Evolutionary conservation across 768 basidiomycete genomes (phyloP).

Genomic region (Tricholoma terreum): DNA sequence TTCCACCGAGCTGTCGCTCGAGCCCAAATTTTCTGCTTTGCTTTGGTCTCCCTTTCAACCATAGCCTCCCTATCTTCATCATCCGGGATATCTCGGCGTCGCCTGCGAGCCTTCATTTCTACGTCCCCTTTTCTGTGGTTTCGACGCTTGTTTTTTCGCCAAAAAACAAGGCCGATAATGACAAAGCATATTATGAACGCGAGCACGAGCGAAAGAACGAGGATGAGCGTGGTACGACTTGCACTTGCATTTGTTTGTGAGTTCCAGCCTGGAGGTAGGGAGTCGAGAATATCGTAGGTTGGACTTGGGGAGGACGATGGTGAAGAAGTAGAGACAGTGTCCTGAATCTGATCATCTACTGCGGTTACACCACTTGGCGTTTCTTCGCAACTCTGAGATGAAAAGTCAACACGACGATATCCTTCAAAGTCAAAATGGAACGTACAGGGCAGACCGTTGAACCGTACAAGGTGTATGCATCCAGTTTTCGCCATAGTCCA

Average conservation of each 20-base stretch:
- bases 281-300: slow-evolving; percentile 30
- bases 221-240: slow-evolving; percentile 43
- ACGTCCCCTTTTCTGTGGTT: slow-evolving; percentile 40
- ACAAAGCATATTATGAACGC: slow-evolving; percentile 58
- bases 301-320: slow-evolving; percentile 18
- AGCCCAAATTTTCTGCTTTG: slow-evolving; percentile 60
- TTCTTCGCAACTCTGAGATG: slow-evolving; percentile 21
- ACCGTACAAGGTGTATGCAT: slow-evolving; percentile 63
- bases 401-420: neutral
- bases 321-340: slow-evolving; percentile 15
- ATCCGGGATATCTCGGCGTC: slow-evolving; percentile 14
- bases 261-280: slow-evolving; percentile 58
- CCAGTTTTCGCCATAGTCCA: slow-evolving; percentile 55
- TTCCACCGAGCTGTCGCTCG: slow-evolving; percentile 69
- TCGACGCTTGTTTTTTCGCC: slow-evolving; percentile 45
- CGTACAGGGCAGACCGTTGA: slow-evolving; percentile 61
- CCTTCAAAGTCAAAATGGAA: slow-evolving; percentile 5
- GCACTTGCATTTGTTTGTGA: slow-evolving; percentile 13
- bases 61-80: slow-evolving; percentile 31
- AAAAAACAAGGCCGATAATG: slow-evolving; percentile 60
- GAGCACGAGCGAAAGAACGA: slow-evolving; percentile 60
- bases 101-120: slow-evolving; percentile 44
- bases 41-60: slow-evolving; percentile 43
- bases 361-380: slow-evolving; percentile 23
- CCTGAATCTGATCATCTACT: slow-evolving; percentile 33